Evolutionary conservation across 768 basidiomycete genomes (phyloP), one percentile per base, ranked within the genome.

Genomic region (Podaxis sp.): DNA sequence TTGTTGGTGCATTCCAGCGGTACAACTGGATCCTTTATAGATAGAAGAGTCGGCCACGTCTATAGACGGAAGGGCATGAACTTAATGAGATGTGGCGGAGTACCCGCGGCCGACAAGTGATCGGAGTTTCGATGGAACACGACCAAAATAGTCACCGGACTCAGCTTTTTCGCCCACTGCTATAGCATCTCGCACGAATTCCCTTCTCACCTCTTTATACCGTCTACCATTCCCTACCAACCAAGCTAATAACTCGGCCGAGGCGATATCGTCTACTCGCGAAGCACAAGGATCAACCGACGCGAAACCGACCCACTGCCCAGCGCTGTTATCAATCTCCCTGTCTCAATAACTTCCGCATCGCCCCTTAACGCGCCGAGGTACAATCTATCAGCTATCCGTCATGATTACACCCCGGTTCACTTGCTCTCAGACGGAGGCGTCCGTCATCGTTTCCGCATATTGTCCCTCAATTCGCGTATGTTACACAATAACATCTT

Each of bases 321-420:
- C 22, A 41, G 2, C 17, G 50, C n/a, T 46, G 43, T 46, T 46
- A 19, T 7, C 12, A 13, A 41, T 29, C n/a, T 29, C 38, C 43
- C 40, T 55, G 24, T 6, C 36, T 61, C 50, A 38, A 25, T 46
- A 22, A 51, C 63, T 54, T 51, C 19, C 37, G 8, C 36, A 38
- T 49, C 47, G 47, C 47, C 22, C 22, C n/a, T 24, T 49, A 22
- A 49, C 47, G 5, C 47, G 47, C 55, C n/a, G 56, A 53, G 54
- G 46, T 57, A 47, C 40, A 56, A 50, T 27, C 52, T 57, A 13
- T 25, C 36, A 53, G 7, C 33, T 27, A 19, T 60, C 57, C 43
- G 61, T 57, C 55, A 92, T 92, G 90, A 88, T 92, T 68, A 92
- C 91, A 15, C 90, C 90, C 49, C 82, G 79, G 53, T 92, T 92